phyloP scores from a whole-genome alignment of 2,329 filamentous ascomycete species.

The Trichoderma aggressivum region DNA sequence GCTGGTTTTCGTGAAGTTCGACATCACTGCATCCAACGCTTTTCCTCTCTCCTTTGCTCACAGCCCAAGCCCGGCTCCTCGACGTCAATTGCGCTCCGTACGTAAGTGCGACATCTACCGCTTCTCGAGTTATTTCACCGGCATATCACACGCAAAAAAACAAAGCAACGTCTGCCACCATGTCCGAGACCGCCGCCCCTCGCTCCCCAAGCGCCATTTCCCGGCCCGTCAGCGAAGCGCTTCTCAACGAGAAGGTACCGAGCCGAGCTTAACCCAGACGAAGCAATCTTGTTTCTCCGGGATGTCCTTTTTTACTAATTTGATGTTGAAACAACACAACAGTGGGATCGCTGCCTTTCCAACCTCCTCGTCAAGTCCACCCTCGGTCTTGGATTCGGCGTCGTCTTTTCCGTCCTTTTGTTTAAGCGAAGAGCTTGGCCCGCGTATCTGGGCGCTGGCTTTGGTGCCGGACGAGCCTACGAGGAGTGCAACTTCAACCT shows the following conservation, averaged over 20 bases:
- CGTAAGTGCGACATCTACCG: not conserved
- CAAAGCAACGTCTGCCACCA: conserved; percentile 33
- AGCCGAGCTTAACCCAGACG: conserved; percentile 2
- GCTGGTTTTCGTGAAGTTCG: conserved; percentile 37
- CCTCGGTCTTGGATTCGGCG: conserved; percentile 92
- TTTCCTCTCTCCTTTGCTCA: conserved; percentile 24
- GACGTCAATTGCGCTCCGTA: conserved; percentile 23
- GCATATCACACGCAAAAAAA: not conserved
- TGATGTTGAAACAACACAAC: not conserved
- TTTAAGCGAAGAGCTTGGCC: conserved; percentile 99
- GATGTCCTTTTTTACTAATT: not conserved
- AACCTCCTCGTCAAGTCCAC: conserved; percentile 96
- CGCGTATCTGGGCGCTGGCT: conserved; percentile 89
- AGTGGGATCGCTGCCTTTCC: conserved; percentile 99
- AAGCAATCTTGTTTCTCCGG: conserved; percentile 23
- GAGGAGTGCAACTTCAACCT: conserved; percentile 92
- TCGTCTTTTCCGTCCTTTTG: conserved; percentile 96
- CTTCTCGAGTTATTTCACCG: not conserved
- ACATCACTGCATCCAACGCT: conserved; percentile 35
- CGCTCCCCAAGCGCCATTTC: conserved; percentile 62
- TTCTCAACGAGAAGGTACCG: conserved; percentile 96
- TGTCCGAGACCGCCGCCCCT: conserved; percentile 51
- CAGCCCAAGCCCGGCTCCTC: conserved; percentile 23
- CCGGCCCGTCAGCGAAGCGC: conserved; percentile 91
- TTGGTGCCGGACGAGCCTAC: conserved; percentile 93